phyloP scores from a whole-genome alignment of 768 basidiomycete species.

The Suillus discolor region DNA sequence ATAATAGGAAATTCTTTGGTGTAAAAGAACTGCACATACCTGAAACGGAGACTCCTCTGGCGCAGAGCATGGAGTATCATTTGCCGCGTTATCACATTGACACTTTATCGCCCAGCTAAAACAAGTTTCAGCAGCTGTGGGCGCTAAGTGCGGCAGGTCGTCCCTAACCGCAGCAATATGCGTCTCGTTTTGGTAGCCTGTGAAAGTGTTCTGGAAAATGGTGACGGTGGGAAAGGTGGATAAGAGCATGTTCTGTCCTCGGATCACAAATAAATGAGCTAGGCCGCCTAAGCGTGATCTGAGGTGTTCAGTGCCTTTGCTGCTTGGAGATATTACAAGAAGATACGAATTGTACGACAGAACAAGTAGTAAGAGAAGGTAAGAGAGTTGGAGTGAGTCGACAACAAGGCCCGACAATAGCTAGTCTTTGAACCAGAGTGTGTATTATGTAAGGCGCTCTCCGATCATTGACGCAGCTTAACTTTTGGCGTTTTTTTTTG shows the following conservation, averaged over 20 bases:
- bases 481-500: too few relatives aligned
- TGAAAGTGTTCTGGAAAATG: not conserved
- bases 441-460: not conserved
- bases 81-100: not conserved
- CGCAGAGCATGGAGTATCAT: not conserved
- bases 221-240: not conserved
- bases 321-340: not conserved
- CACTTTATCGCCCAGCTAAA: not conserved
- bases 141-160: not conserved
- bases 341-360: not conserved
- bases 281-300: not conserved
- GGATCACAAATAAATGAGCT: not conserved
- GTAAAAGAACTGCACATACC: not conserved
- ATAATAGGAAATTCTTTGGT: not conserved
- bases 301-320: not conserved
- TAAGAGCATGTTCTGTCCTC: not conserved
- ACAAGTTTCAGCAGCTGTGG: not conserved
- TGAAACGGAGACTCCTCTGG: not conserved
- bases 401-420: not conserved
- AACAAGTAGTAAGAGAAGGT: not conserved
- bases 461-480: not conserved
- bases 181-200: constrained; percentile 3
- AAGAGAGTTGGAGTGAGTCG: not conserved
- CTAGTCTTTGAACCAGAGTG: not conserved
- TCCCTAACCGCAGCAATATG: not conserved